Base-by-base conservation (phyloP, 257 asterid genomes). In the Lycium ferocissimum region DNA sequence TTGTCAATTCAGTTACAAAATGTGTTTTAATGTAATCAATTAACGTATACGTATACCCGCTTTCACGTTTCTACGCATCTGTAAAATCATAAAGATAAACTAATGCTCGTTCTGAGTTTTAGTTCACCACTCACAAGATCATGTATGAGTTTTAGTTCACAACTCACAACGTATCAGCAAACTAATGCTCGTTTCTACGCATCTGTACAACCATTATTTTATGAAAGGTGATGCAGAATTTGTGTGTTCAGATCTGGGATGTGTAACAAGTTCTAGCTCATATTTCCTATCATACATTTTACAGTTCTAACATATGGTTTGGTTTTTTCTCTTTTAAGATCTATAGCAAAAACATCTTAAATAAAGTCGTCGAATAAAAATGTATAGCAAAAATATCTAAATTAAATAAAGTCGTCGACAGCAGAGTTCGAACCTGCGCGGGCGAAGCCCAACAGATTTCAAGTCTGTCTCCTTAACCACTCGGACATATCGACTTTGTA, bases 391-490 rank as follows among this genome's bases (percentile, higher is more conserved):
- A 26, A 26, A 26, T 1, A 26, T 26, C 33, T 26, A 0, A 26
- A 26, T n/a, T n/a, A n/a, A 26, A 26, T 26, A 9, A 59, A 2
- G 0, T 3, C 69, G 85, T 80, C 87, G 87, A 70, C 85, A 85
- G 87, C 84, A 85, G 87, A 85, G 66, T 66, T 85, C 73, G 65
- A 80, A 85, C 87, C 85, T 80, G 87, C 87, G 87, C 82, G 76
- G 85, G 87, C 82, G 67, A 9, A 85, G 62, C 85, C 79, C 83
- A 81, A 85, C 85, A 85, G 88, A 81, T 85, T 81, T 85, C 87
- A 82, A 85, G 85, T 85, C 85, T 81, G 85, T 85, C 85, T 85
- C 85, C 85, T 81, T 85, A 85, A 85, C 87, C 87, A 85, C 87
- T 81, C 87, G 83, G 85, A 81, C 85, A 85, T 85, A 85, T 62